Base-by-base conservation (phyloP, 768 basidiomycete species). In the Chalciporus piperatus region DNA sequence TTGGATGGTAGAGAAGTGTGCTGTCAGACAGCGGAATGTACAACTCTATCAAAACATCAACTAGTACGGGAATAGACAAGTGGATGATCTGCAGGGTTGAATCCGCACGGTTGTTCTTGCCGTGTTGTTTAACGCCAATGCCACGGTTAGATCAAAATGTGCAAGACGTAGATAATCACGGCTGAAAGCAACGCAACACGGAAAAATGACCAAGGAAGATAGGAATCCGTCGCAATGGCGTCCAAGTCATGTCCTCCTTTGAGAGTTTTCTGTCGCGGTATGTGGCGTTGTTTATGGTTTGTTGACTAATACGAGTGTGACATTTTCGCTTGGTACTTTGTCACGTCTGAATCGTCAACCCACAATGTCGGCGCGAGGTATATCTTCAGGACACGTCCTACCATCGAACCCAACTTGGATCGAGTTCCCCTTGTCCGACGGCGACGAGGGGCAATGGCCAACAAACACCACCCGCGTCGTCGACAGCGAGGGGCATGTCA, bases 121-220 rank as follows among this genome's bases (percentile, higher is more conserved):
- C 82, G 76, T 67, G 79, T 76, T 60, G 84, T 86, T 86, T 86
- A 86, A 84, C 84, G 77, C 70, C 78, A 66, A 67, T 71, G 76
- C 79, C 72, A 73, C 71, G 72, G 56, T 37, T 14, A 43, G 44
- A 59, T 41, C 52, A 56, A 70, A 27, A 41, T 57, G 47, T 76
- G 73, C 76, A 74, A 70, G 76, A 74, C 76, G 82, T 82, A 79
- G 83, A 85, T 85, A 83, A 72, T 74, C 76, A 64, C 76, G 82
- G 82, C 79, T 25, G 48, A 51, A 43, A 48, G 23, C 22, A 23
- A 43, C 42, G 43, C 11, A 13, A 7, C 11, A 32, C 11, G 13
- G 8, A 41, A 30, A 27, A 25, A 17, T 47, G 20, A 43, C 17
- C 16, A 19, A 43, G 23, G 22, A 39, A 38, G 17, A 20, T 14